Evolutionary conservation across 1,284 basidiomycete genomes (phyloP).

Genomic region (Leccinum huronense): DNA sequence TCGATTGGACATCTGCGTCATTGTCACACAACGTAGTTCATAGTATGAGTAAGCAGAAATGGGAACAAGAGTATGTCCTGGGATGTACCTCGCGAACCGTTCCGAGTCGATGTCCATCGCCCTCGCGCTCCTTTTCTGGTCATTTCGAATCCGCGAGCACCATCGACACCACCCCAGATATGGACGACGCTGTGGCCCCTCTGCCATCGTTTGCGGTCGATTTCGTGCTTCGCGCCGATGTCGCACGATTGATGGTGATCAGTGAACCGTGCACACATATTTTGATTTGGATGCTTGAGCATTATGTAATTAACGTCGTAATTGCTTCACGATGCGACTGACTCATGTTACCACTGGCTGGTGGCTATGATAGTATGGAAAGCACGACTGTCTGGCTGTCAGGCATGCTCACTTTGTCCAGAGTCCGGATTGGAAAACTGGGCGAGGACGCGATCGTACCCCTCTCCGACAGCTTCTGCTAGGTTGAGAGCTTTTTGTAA

Average conservation of each 20-base stretch:
- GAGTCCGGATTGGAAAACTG: no score
- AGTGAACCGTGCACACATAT: neutral
- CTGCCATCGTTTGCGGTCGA: slow-evolving; percentile 16
- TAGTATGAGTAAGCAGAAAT: no score
- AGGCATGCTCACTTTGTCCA: no score
- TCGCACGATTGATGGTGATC: slow-evolving; percentile 32
- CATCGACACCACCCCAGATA: slow-evolving; percentile 20
- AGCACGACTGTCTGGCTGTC: no score
- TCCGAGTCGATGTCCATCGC: slow-evolving; percentile 21
- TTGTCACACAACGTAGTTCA: slow-evolving; percentile 4
- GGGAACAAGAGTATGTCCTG: slow-evolving; percentile 25
- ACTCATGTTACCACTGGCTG: no score
- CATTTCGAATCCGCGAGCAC: slow-evolving; percentile 22
- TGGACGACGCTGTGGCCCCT: slow-evolving; percentile 14
- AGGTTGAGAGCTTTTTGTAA: no score
- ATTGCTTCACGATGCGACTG: no score
- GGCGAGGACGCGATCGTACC: no score
- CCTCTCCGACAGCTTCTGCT: no score
- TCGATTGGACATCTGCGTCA: neutral
- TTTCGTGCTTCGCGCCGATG: slow-evolving; percentile 18
- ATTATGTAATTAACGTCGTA: no score
- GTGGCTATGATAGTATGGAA: no score
- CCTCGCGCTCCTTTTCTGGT: slow-evolving; percentile 26
- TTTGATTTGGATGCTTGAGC: neutral
- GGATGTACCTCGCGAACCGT: slow-evolving; percentile 25